Evolutionary conservation across 495 filamentous ascomycete genomes (phyloP), one percentile per base, ranked within the genome.

Genomic region (Oleoguttula mirabilis): DNA sequence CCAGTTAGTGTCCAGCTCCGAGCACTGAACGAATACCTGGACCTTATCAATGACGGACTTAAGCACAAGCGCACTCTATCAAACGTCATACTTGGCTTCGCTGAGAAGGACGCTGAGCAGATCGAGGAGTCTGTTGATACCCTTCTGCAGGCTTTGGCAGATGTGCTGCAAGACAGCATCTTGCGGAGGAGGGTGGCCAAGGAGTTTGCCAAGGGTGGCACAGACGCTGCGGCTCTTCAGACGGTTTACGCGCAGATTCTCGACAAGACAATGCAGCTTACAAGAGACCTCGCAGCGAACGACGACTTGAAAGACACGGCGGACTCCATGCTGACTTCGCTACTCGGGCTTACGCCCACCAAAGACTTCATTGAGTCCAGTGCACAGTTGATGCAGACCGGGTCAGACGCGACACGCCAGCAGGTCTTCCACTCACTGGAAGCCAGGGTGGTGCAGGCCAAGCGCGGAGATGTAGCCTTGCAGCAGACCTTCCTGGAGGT

Each of bases 341-440:
- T 90, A 4, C 69, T 98, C 14, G 74, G 80, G 36, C 72, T 92
- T 12, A 67, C 94, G 32, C 85, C 86, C 3, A 83, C 82, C 6
- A 68, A 74, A 27, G 83, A 93, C 60, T 85, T 95, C 62, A 75
- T 94, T 51, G 79, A 81, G 53, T 82, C 83, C 15, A 78, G 88
- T 32, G 81, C 88, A 46, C 70, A 73, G 14, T 65, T 98, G 23
- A 72, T 94, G 16, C 71, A 79, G 41, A 73, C 77, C 14, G 75
- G 78, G 2, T 77, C 83, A 37, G 66, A 81, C 42, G 70, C 76
- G 36, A 57, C 94, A 28, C 79, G 82, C 5, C 76, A 79, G 42
- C 84, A 84, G 58, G 79, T 88, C 31, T 71, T 98, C 22, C 76
- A 72, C 32, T 75, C 88, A 4, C 68, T 96, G 12, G 81, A 85